These are phyloP conservation scores for Xylariomycetidae sp. DNA, from an alignment of 2,329 filamentous ascomycete species.

Conservation along the genomic window DNA sequence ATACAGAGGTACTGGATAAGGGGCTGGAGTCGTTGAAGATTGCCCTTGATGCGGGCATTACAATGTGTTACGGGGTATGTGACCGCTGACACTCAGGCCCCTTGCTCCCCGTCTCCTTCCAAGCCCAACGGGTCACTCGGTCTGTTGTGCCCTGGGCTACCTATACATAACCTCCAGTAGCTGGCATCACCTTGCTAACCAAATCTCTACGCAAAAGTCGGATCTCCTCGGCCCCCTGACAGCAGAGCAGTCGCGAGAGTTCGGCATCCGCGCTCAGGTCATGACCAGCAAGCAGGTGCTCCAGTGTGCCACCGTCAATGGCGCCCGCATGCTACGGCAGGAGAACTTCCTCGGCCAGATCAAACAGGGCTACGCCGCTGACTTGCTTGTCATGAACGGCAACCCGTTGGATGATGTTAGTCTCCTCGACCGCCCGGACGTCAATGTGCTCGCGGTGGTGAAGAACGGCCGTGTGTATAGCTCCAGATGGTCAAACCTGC, in stretches of 20 bases:
- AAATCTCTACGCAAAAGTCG: too few species aligned
- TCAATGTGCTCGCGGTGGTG: conserved; percentile 40
- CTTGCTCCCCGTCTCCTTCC: too few species aligned
- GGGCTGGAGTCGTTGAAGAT: conserved; percentile 6
- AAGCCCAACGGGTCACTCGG: too few species aligned
- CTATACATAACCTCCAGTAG: too few species aligned
- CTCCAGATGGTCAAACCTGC: conserved; percentile 1
- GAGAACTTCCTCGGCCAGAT: conserved; percentile 39
- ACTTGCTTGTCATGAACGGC: conserved; percentile 40
- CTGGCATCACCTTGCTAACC: too few species aligned
- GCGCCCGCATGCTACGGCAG: conserved; percentile 38
- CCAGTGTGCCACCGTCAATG: conserved; percentile 31
- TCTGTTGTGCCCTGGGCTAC: too few species aligned
- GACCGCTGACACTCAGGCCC: too few species aligned
- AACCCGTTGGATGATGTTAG: conserved; percentile 47
- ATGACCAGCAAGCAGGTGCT: conserved; percentile 20
- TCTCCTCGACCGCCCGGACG: conserved; percentile 38
- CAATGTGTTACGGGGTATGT: conserved; percentile 39
- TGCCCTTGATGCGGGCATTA: conserved; percentile 40
- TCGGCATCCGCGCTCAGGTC: conserved; percentile 35
- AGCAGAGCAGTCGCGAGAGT: conserved; percentile 39
- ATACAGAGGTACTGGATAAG: conserved; percentile 1
- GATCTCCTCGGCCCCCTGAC: conserved; percentile 44
- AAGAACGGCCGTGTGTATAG: conserved; percentile 42
- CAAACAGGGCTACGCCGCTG: conserved; percentile 39